phyloP scores from a whole-genome alignment of 768 basidiomycete genomes.

The Butyriboletus loyo region DNA sequence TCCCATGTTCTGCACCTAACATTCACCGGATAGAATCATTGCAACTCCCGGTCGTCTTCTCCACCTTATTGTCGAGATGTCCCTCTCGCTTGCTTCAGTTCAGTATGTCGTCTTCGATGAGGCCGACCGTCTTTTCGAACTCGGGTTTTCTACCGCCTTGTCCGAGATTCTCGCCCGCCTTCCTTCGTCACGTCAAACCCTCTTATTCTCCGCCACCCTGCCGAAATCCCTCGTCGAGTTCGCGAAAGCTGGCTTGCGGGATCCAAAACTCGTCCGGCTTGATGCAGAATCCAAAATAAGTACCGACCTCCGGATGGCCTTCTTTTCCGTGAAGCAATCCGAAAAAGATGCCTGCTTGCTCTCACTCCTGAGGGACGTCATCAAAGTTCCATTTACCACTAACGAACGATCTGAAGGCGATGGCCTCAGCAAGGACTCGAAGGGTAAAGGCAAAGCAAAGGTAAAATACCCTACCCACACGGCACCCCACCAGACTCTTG shows the following conservation, averaged over 20 bases:
- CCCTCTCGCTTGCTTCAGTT: slow-evolving; percentile 79
- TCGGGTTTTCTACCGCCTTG: slow-evolving; percentile 93
- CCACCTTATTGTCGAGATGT: slow-evolving; percentile 98
- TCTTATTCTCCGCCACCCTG: slow-evolving; percentile 94
- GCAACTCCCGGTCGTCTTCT: slow-evolving; percentile 96
- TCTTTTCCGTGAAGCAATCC: slow-evolving; percentile 86
- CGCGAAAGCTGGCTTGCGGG: slow-evolving; percentile 92
- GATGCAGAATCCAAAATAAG: slow-evolving; percentile 97
- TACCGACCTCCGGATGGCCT: slow-evolving; percentile 88
- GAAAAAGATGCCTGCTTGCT: slow-evolving; percentile 95
- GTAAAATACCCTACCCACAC: slow-evolving; percentile 47
- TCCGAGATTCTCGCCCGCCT: slow-evolving; percentile 90
- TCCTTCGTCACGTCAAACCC: slow-evolving; percentile 81
- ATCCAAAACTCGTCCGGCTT: slow-evolving; percentile 93
- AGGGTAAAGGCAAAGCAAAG: slow-evolving; percentile 51
- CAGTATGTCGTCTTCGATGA: slow-evolving; percentile 96
- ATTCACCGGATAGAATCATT: slow-evolving; percentile 64
- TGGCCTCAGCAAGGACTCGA: slow-evolving; percentile 35
- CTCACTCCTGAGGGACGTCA: slow-evolving; percentile 79
- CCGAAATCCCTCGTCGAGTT: slow-evolving; percentile 96
- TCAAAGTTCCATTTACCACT: slow-evolving; percentile 67
- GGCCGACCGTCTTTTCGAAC: slow-evolving; percentile 96
- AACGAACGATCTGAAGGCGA: slow-evolving; percentile 20
- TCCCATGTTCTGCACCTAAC: slow-evolving; percentile 10
- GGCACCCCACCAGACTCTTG: slow-evolving; percentile 85